Percentiles rank a stretch among this genome's conserved stretches.
phyloP scores from a whole-genome alignment of 1,284 basidiomycete species.

The Laetiporus sulphureus region DNA sequence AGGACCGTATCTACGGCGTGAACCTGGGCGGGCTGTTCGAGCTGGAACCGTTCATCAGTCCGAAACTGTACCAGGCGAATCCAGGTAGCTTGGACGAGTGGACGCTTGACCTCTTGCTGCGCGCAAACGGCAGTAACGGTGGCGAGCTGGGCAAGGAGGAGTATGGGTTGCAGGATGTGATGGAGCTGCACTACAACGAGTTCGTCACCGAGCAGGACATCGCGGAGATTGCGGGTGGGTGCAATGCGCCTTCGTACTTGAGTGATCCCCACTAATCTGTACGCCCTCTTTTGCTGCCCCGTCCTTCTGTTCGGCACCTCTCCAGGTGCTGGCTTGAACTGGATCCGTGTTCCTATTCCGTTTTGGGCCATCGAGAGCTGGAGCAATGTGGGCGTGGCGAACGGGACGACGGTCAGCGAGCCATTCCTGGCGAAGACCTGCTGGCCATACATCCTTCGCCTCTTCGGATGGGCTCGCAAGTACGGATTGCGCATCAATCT shows the following conservation, averaged over 20 bases:
- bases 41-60: conserved; percentile 78
- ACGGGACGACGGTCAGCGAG: conserved; percentile 21
- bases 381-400: conserved; percentile 29
- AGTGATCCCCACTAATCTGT: neutral
- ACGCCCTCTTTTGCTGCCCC: conserved; percentile 14
- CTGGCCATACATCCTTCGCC: conserved; percentile 55
- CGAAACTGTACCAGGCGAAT: conserved; percentile 71
- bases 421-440: conserved; percentile 28
- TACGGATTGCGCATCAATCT: conserved; percentile 84
- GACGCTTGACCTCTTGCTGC: conserved; percentile 41
- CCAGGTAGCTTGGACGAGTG: conserved; percentile 52
- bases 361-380: conserved; percentile 75
- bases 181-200: conserved; percentile 47
- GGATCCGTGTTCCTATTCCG: conserved; percentile 70
- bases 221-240: conserved; percentile 25
- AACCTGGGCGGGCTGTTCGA: conserved; percentile 71
- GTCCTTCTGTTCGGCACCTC: too few species aligned
- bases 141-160: too few species aligned
- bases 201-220: conserved; percentile 39
- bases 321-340: conserved; percentile 66
- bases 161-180: too few species aligned
- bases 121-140: conserved; percentile 17
- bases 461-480: conserved; percentile 80
- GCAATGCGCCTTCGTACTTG: conserved; percentile 24
- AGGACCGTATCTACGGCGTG: conserved; percentile 56